Base-by-base conservation (phyloP, 176 grass and related monocot genomes). In the Oryza australiensis region DNA sequence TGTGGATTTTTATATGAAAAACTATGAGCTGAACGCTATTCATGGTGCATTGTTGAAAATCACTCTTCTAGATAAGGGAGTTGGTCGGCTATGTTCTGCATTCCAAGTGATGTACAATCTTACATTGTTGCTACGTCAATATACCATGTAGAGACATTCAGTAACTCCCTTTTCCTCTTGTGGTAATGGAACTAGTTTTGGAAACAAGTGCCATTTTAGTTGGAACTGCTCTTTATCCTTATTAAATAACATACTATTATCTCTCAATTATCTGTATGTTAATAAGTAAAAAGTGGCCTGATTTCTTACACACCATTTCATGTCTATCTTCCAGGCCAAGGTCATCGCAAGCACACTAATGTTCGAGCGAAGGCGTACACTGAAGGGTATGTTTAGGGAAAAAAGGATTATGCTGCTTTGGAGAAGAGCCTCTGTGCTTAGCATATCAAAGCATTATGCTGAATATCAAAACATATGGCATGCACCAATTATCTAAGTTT, bases 331-430 rank as follows among this genome's bases (percentile, higher is more conserved):
- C 22, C 79, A 77, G 75, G 84, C 88, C 83, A 98, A 81, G 82
- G 75, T n/a, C 93, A 84, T 79, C 90, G 80, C 43, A 95, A 93
- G 73, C 70, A 93, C 84, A 43, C 90, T 91, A 74, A 27, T 82
- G 92, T 95, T 33, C 66, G 89, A 74, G 90, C 90, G 6, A 98
- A 95, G 85, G 78, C 85, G 23, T 98, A 91, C 69, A 82, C 82
- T 0, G 95, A 98, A 90, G 95, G 95, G 92, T 98, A 95, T 73
- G 87, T 67, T 88, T 40, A 30, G 14, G 24, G 22, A 49, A 37
- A 27, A 23, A 71, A 9, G 35, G 34, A 64, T 68, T 26, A 2
- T 59, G 49, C 30, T 81, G 12, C 59, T 83, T 84, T 73, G 26
- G 24, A 22, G 32, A 83, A 5, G 24, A 83, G 5, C 22, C 29